Conservation (phyloP, 441 rosid genomes). For the Bocquillonia castaneifolia region DNA sequence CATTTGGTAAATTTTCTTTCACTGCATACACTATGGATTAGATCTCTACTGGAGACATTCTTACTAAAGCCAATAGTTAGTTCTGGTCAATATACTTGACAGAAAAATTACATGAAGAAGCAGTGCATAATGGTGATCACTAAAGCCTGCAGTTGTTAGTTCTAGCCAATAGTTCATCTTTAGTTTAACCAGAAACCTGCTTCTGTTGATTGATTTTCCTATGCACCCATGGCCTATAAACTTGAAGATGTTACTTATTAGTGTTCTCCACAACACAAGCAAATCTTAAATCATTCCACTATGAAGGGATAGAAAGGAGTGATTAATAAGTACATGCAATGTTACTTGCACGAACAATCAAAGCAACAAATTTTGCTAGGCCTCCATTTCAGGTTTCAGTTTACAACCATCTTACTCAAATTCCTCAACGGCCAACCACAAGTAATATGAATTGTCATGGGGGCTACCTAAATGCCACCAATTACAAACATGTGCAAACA, state of each 20-base stretch:
- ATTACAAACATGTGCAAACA: constrained; percentile 2
- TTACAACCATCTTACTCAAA: not conserved
- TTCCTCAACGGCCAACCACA: constrained; percentile 3
- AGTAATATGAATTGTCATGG: not conserved
- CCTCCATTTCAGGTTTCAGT: not conserved
- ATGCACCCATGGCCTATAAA: not conserved
- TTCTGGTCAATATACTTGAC: not conserved
- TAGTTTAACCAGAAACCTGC: not conserved
- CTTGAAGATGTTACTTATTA: not conserved
- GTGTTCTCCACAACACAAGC: not conserved
- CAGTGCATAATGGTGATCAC: not conserved
- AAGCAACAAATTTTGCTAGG: not conserved
- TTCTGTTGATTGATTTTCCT: not conserved
- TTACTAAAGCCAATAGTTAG: not conserved
- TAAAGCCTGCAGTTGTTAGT: not conserved
- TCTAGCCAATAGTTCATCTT: not conserved
- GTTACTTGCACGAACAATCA: constrained; percentile 4
- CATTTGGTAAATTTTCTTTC: not conserved
- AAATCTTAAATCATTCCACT: not conserved
- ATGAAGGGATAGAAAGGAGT: not conserved
- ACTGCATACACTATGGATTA: not conserved
- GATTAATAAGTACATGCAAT: not conserved
- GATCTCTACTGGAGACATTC: too few species aligned
- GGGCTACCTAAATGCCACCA: not conserved
- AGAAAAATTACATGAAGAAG: not conserved